A percentile compares a stretch with the other conserved stretches of the same genome.
Conservation (phyloP, 2,329 filamentous ascomycete species). For the Magnaporthiopsis poae region DNA sequence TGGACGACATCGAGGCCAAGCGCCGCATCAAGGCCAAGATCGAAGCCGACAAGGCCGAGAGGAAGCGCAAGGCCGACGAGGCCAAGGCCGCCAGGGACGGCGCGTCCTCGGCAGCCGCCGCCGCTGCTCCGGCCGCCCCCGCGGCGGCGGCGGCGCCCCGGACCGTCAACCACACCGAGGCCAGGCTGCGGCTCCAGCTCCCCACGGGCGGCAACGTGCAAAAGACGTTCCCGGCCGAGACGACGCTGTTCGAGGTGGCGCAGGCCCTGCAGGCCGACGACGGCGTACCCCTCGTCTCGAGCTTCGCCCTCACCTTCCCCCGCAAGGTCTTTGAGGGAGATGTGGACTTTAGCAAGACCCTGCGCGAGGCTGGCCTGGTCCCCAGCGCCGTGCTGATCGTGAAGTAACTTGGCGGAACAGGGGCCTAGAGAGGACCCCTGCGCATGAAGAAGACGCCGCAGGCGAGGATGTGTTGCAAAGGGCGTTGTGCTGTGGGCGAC, state of each 20-base stretch:
- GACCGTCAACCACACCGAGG: slow-evolving; percentile 65
- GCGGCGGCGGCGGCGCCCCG: slow-evolving; percentile 48
- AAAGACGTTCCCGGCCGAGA: slow-evolving; percentile 82
- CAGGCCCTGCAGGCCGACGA: slow-evolving; percentile 63
- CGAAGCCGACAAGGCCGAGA: slow-evolving; percentile 84
- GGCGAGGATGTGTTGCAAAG: neutral
- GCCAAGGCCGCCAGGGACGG: slow-evolving; percentile 82
- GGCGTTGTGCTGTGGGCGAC: neutral
- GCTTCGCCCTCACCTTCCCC: slow-evolving; percentile 80
- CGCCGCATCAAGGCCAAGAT: slow-evolving; percentile 87
- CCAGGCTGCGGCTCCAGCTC: slow-evolving; percentile 66
- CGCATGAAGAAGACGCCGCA: no score
- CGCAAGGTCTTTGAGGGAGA: slow-evolving; percentile 64
- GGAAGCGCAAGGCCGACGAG: slow-evolving; percentile 71
- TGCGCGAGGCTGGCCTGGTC: slow-evolving; percentile 84
- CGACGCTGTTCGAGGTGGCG: slow-evolving; percentile 86
- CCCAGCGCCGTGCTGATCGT: slow-evolving; percentile 70
- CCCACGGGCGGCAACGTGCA: slow-evolving; percentile 64
- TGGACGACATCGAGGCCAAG: slow-evolving; percentile 74
- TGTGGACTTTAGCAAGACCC: slow-evolving; percentile 73
- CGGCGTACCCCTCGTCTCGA: slow-evolving; percentile 53
- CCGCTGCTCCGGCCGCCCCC: slow-evolving; percentile 32
- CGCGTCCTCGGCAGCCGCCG: slow-evolving; percentile 33
- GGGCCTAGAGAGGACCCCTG: no score
- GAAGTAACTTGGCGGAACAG: slow-evolving; percentile 6